Conservation (phyloP, 2,329 filamentous ascomycete genomes). For the Colletotrichum tofieldiae region DNA sequence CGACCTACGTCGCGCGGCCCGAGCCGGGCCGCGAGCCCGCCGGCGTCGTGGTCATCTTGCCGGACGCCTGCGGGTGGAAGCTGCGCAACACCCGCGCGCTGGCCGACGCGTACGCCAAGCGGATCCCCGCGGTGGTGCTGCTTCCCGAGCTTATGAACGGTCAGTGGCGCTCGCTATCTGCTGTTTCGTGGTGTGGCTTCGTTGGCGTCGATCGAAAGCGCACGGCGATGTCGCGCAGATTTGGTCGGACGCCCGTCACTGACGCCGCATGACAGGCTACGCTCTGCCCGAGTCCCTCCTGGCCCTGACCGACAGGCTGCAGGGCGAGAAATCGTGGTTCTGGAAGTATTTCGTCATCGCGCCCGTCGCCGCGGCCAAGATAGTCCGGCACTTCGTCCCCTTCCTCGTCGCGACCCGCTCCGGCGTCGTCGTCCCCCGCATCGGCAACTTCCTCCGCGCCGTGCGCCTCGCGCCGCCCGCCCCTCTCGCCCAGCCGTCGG, state of each 20-base stretch:
- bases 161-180: conserved; percentile 32
- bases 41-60: conserved; percentile 67
- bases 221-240: not conserved
- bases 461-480: conserved; percentile 51
- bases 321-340: conserved; percentile 31
- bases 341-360: conserved; percentile 47
- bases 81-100: conserved; percentile 68
- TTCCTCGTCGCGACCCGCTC: conserved; percentile 52
- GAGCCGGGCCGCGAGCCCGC: conserved; percentile 49
- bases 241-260: not conserved
- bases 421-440: conserved; percentile 52
- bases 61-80: conserved; percentile 70
- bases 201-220: not conserved
- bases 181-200: not conserved
- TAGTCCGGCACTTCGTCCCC: conserved; percentile 48
- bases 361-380: conserved; percentile 45
- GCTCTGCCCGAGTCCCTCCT: conserved; percentile 52
- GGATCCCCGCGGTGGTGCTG: conserved; percentile 65
- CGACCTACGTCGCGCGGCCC: conserved; percentile 48
- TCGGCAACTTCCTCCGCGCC: conserved; percentile 55
- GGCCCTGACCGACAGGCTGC: conserved; percentile 48
- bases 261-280: conserved; percentile 44
- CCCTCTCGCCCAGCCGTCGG: conserved; percentile 13
- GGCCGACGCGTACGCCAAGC: conserved; percentile 68
- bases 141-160: conserved; percentile 70